Evolutionary conservation across 768 basidiomycete genomes (phyloP).

Genomic region (Mycena maculata): DNA sequence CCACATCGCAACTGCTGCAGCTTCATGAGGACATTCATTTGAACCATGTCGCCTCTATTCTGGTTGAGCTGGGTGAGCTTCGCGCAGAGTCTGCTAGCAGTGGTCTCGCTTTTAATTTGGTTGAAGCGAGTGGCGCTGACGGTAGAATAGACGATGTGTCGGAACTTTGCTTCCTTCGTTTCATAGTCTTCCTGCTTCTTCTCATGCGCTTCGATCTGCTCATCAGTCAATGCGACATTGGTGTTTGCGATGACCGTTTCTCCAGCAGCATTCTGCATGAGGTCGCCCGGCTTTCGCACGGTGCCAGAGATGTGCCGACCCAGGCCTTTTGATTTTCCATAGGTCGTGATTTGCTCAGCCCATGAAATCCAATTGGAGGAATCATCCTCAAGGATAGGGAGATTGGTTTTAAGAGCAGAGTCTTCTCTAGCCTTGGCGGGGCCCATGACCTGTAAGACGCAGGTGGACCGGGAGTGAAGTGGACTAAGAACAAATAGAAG

Average conservation of each 20-base stretch:
- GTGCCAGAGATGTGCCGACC: neutral
- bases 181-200: no score
- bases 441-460: no score
- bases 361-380: neutral
- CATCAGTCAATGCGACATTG: neutral
- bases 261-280: neutral
- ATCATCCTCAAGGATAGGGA: neutral
- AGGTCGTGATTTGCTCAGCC: neutral
- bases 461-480: no score
- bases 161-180: conserved; percentile 2
- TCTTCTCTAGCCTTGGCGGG: neutral
- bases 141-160: conserved; percentile 4
- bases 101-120: conserved; percentile 1
- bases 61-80: neutral
- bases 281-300: neutral
- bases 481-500: no score
- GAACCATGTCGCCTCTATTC: neutral
- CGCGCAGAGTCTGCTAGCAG: neutral
- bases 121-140: conserved; percentile 1
- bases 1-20: neutral
- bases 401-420: neutral
- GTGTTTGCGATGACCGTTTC: neutral
- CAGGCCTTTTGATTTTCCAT: neutral
- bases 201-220: neutral
- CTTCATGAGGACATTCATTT: neutral